phyloP scores from a whole-genome alignment of 148 eudicot genomes.

The Rhododendron vialii region DNA sequence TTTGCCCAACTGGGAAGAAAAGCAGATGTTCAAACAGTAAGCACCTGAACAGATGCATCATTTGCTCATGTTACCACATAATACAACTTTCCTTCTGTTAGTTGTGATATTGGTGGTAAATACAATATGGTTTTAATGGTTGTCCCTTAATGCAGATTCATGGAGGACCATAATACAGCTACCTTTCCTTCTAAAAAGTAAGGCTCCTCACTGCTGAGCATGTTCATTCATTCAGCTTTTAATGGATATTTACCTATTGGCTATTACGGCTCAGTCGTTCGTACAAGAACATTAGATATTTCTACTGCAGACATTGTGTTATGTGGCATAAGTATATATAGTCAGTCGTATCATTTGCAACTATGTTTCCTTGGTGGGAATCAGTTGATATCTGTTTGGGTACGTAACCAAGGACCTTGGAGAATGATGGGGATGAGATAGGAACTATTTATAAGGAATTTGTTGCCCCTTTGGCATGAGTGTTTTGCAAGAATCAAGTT shows the following conservation, averaged over 20 bases:
- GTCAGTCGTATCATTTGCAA: neutral
- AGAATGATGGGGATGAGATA: neutral
- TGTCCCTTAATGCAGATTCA: constrained; percentile 50
- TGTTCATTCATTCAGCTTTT: neutral
- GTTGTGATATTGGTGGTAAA: neutral
- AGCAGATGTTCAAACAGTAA: constrained; percentile 95
- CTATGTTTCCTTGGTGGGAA: neutral
- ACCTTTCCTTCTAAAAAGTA: constrained; percentile 95
- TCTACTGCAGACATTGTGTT: neutral
- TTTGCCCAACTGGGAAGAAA: constrained; percentile 91
- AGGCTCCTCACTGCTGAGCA: constrained; percentile 19
- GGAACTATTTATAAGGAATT: neutral
- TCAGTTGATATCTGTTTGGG: neutral
- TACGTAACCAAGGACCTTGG: neutral
- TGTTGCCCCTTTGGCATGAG: neutral
- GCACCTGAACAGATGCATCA: constrained; percentile 11
- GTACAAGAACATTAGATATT: neutral
- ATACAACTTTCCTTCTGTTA: neutral
- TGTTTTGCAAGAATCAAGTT: neutral
- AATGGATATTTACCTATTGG: neutral
- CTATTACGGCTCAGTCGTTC: neutral
- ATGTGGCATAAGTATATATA: neutral
- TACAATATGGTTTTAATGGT: neutral
- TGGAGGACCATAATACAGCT: constrained; percentile 98
- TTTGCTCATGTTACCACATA: neutral